These are phyloP conservation scores for Trichomonas gallinae DNA, from an alignment of 208 protist species.

Conservation along the genomic window DNA sequence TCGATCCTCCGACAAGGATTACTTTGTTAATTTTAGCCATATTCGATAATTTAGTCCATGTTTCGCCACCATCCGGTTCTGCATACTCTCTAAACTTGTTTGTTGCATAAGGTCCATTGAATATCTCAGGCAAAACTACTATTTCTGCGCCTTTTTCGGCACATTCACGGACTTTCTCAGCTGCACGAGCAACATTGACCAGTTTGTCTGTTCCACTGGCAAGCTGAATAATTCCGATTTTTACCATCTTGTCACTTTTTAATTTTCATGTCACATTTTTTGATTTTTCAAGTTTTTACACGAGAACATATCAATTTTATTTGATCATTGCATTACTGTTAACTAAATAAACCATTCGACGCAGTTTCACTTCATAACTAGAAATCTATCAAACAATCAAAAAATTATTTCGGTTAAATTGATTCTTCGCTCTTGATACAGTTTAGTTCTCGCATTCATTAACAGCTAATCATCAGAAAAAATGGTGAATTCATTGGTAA, in stretches of 20 bases:
- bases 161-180: background rate
- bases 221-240: background rate
- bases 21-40: background rate
- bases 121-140: constrained; percentile 10
- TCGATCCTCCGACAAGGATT: background rate
- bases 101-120: background rate
- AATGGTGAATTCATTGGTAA: too few species aligned
- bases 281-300: too few species aligned
- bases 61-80: background rate
- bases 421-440: too few species aligned
- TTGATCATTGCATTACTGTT: too few species aligned
- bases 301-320: too few species aligned
- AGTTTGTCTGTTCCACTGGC: background rate
- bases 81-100: background rate
- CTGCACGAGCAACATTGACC: background rate
- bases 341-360: too few species aligned
- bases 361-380: too few species aligned
- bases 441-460: too few species aligned
- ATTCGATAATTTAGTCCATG: background rate
- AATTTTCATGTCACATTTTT: background rate
- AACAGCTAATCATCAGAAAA: too few species aligned
- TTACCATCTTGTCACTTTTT: background rate
- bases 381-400: too few species aligned
- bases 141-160: background rate
- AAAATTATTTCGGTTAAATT: too few species aligned